These are phyloP conservation scores for Monosporascus sp. DNA, from an alignment of 2,329 filamentous ascomycete genomes.

Conservation along the genomic window DNA sequence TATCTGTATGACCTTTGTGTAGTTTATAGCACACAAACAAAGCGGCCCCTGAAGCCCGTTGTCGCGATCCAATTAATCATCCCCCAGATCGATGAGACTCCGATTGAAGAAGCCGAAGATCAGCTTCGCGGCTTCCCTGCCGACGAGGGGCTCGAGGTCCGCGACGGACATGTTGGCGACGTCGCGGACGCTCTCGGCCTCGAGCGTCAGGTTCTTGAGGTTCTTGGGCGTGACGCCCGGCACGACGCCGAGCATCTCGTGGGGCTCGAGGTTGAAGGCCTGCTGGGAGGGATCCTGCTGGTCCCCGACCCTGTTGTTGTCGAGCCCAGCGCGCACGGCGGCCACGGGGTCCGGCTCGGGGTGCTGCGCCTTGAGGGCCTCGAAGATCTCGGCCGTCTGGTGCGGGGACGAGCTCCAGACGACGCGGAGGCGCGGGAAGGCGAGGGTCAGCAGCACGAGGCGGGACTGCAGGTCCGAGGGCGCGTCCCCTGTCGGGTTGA, in stretches of 20 bases:
- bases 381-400: conserved; percentile 96
- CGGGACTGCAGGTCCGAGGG: conserved; percentile 83
- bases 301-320: conserved; percentile 56
- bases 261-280: conserved; percentile 75
- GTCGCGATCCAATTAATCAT: conserved; percentile 7
- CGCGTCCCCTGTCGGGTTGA: conserved; percentile 51
- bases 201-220: conserved; percentile 64
- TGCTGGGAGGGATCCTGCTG: conserved; percentile 40
- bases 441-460: conserved; percentile 84
- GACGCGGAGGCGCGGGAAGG: conserved; percentile 83
- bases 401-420: conserved; percentile 93
- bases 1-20: too few relatives aligned
- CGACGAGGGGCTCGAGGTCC: conserved; percentile 70
- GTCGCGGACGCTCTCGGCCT: conserved; percentile 71
- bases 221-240: conserved; percentile 81
- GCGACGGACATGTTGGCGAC: conserved; percentile 79
- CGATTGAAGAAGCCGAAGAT: conserved; percentile 77
- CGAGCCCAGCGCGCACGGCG: conserved; percentile 77
- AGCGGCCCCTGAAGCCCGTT: not conserved
- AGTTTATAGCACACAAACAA: too few relatives aligned
- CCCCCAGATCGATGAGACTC: conserved; percentile 51
- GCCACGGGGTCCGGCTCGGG: conserved; percentile 85
- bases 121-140: conserved; percentile 68
- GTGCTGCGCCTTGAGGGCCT: conserved; percentile 83
- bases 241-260: conserved; percentile 83